Evolutionary conservation across 2,329 filamentous ascomycete species (phyloP), one percentile per base, ranked within the genome.

Genomic region (Claviceps purpurea): DNA sequence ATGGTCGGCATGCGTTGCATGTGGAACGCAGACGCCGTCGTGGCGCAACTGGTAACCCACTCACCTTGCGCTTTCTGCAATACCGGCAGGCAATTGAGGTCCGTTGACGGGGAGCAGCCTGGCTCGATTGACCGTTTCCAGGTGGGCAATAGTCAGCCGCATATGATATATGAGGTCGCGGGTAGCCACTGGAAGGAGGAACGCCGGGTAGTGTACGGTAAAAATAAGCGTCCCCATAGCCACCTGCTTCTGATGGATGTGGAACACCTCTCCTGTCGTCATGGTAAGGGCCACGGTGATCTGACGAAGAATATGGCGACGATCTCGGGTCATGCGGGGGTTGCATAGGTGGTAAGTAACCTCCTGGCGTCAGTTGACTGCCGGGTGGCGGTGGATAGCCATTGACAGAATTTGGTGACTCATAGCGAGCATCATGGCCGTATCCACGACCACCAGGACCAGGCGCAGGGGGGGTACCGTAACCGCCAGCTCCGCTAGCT

Each of bases 41-140:
- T 45, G 47, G 60, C 48, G 57, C 54, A 43, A 37, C 18, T 47
- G 22, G 38, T 22, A 2, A 34, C 24, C 39, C 8, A 57, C 62
- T 47, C 59, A 81, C 78, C 73, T 81, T 81, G 61, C 78, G 69
- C 62, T 79, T 78, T n/a, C 77, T 67, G 60, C 78, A 81, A 56
- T 81, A 81, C 51, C 74, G 71, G 61, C 78, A 81, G 4, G 77
- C 77, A 57, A 81, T 81, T 0, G 77, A 79, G 1, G 77, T 81
- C 34, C 78, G 69, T 61, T 81, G 77, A 22, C 77, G 68, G 1
- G 78, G 78, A 3, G 78, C 77, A 20, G 76, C 73, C 59, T 77
- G 76, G 11, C 69, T 67, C 62, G 73, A 49, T 30, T 40, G 66
- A 18, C 68, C 64, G 20, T 59, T 65, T 41, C 65, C 68, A 18